Percentiles rank a stretch among this genome's conserved stretches.
Evolutionary conservation across 768 basidiomycete genomes (phyloP).

Genomic region (Psilocybe subaeruginosa): DNA sequence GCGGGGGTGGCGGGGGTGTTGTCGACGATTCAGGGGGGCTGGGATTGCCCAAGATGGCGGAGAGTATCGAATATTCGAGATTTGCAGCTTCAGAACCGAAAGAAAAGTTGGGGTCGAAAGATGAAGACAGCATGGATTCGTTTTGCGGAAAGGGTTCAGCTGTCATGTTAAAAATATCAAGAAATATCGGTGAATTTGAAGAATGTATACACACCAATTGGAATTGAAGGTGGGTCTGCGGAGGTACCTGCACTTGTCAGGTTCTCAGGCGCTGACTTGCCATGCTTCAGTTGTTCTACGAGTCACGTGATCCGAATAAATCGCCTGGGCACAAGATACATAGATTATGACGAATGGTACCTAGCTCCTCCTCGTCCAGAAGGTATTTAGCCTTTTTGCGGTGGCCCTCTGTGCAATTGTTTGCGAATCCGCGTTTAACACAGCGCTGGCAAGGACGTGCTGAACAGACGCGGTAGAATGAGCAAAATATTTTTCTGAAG

Average conservation of each 20-base stretch:
- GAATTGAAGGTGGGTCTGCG: constrained; percentile 35
- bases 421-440: constrained; percentile 88
- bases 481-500: constrained; percentile 12
- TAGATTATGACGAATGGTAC: constrained; percentile 45
- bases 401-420: constrained; percentile 90
- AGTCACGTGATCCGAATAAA: constrained; percentile 40
- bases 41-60: constrained; percentile 84
- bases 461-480: constrained; percentile 35
- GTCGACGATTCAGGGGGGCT: constrained; percentile 53
- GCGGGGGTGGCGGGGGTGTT: constrained; percentile 44
- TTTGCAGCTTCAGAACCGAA: constrained; percentile 93
- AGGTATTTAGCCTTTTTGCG: constrained; percentile 99
- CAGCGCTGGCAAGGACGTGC: constrained; percentile 97
- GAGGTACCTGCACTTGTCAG: constrained; percentile 31
- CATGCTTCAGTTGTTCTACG: constrained; percentile 53
- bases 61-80: constrained; percentile 93
- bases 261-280: constrained; percentile 37
- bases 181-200: constrained; percentile 3
- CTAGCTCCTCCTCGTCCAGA: constrained; percentile 90
- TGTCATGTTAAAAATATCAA: constrained; percentile 27
- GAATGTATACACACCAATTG: constrained; percentile 34
- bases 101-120: constrained; percentile 63
- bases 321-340: constrained; percentile 10
- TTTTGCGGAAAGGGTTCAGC: constrained; percentile 55
- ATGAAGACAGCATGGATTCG: constrained; percentile 62